These are phyloP conservation scores for Diaporthe capsici DNA, from an alignment of 2,329 filamentous ascomycete species.

Conservation along the genomic window DNA sequence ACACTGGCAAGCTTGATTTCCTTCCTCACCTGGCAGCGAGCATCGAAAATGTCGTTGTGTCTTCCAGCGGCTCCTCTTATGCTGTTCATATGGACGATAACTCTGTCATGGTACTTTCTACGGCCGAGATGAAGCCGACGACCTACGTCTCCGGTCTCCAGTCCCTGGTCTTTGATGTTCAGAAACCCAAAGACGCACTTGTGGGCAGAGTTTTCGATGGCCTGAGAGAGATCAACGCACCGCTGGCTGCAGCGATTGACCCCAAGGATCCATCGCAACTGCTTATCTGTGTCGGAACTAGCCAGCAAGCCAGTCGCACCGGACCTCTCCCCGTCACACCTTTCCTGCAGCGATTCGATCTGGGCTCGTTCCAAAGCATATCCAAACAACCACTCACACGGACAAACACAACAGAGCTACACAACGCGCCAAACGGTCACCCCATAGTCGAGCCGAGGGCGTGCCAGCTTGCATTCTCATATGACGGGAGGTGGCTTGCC, in stretches of 20 bases:
- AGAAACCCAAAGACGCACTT: constrained; percentile 65
- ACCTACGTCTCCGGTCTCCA: constrained; percentile 90
- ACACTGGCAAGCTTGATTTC: constrained; percentile 85
- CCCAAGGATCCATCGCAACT: constrained; percentile 74
- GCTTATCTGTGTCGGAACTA: constrained; percentile 76
- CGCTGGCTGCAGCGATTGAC: constrained; percentile 73
- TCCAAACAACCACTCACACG: constrained; percentile 90
- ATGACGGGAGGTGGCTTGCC: constrained; percentile 89
- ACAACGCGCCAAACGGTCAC: constrained; percentile 78
- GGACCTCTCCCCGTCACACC: constrained; percentile 64
- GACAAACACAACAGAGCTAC: constrained; percentile 87
- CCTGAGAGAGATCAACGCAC: constrained; percentile 59
- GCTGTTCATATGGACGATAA: constrained; percentile 91
- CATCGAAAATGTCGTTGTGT: constrained; percentile 88
- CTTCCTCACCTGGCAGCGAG: constrained; percentile 91
- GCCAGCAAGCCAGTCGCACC: constrained; percentile 69
- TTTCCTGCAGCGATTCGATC: constrained; percentile 86
- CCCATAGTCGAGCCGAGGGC: constrained; percentile 84
- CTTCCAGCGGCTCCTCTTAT: constrained; percentile 84
- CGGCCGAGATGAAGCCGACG: constrained; percentile 87
- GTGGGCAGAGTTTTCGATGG: constrained; percentile 66
- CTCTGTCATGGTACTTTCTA: constrained; percentile 90
- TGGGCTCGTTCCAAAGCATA: constrained; percentile 82
- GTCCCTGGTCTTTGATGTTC: constrained; percentile 65
- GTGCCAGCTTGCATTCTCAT: constrained; percentile 80